Conservation (phyloP, 345 rosid genomes). For the Heritiera fomes region DNA sequence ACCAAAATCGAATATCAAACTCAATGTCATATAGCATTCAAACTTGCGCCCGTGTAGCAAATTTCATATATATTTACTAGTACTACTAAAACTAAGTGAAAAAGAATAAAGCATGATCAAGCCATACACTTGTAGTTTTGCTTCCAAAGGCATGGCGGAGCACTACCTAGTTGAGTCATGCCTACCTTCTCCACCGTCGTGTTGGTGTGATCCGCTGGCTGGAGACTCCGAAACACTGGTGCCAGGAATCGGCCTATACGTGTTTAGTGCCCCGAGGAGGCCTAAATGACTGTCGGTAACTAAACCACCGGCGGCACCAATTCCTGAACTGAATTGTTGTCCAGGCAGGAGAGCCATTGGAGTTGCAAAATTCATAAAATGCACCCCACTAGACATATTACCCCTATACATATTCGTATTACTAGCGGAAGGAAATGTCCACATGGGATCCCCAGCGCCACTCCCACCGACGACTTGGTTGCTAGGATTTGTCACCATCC, state of each 20-base stretch:
- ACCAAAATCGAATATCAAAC: constrained; percentile 27
- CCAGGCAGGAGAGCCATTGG: constrained; percentile 71
- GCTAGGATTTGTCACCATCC: constrained; percentile 55
- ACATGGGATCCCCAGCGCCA: constrained; percentile 44
- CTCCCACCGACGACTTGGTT: constrained; percentile 42
- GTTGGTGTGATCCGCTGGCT: constrained; percentile 38
- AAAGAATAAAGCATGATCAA: constrained; percentile 24
- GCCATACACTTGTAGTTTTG: constrained; percentile 31
- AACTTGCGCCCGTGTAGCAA: constrained; percentile 25
- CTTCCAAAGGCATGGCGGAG: constrained; percentile 37
- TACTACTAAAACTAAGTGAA: constrained; percentile 13
- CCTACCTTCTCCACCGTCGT: constrained; percentile 47
- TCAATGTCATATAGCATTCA: constrained; percentile 29
- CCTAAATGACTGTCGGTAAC: constrained; percentile 60
- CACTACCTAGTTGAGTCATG: constrained; percentile 30
- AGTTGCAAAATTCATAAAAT: constrained; percentile 74
- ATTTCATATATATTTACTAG: constrained; percentile 17
- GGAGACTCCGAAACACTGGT: constrained; percentile 27
- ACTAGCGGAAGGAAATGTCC: constrained; percentile 44
- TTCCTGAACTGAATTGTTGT: constrained; percentile 51
- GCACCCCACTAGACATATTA: constrained; percentile 53
- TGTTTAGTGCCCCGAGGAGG: constrained; percentile 66
- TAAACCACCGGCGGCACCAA: constrained; percentile 26
- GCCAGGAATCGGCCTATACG: constrained; percentile 48
- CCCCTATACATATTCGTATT: constrained; percentile 40